These are phyloP conservation scores for Forsythia suspensa DNA, from an alignment of 257 asterid genomes.

Conservation along the genomic window DNA sequence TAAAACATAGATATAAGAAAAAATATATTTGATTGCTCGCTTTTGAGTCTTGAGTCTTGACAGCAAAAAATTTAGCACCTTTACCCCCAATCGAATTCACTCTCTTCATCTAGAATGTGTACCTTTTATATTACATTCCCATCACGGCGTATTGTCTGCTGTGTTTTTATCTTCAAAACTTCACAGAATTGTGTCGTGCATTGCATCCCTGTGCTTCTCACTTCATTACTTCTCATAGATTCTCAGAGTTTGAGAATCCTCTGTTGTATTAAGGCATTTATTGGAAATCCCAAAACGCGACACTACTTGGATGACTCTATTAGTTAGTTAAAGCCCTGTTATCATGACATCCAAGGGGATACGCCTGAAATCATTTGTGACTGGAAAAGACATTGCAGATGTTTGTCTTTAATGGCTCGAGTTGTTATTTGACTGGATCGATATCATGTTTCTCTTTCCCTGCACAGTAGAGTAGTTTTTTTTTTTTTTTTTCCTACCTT, in stretches of 20 bases:
- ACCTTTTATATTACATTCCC: neutral
- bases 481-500: neutral
- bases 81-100: neutral
- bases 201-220: neutral
- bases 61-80: neutral
- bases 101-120: too few relatives aligned
- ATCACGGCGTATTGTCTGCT: neutral
- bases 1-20: neutral
- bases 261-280: neutral
- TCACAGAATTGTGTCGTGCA: neutral
- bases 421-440: neutral
- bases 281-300: neutral
- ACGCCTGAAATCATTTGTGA: neutral
- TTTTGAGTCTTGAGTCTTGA: too few relatives aligned
- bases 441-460: neutral
- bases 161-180: neutral
- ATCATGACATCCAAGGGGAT: neutral
- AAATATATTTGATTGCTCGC: neutral
- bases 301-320: neutral
- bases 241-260: neutral
- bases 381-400: neutral
- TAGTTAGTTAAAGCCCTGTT: neutral
- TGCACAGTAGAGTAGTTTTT: neutral
- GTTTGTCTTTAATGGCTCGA: neutral
- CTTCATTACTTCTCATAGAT: neutral